These are phyloP conservation scores for Uromyces viciae-fabae DNA, from an alignment of 1,284 basidiomycete genomes.

Conservation along the genomic window DNA sequence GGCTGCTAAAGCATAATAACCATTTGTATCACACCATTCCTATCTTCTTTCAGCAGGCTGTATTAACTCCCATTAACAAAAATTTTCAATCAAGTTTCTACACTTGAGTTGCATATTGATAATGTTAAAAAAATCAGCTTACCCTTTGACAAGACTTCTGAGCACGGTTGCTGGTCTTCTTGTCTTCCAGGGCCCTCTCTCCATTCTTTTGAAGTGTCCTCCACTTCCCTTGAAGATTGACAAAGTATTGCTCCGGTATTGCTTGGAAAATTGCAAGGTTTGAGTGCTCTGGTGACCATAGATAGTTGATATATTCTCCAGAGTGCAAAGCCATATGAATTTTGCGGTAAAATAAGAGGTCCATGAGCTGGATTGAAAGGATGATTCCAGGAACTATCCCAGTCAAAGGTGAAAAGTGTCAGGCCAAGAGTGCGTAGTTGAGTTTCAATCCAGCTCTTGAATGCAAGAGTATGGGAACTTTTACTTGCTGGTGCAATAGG, in stretches of 20 bases:
- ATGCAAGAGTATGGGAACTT: neutral
- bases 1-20: constrained; percentile 1
- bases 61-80: no score
- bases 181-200: neutral
- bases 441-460: constrained; percentile 17
- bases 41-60: constrained; percentile 10
- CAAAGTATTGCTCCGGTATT: neutral
- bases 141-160: neutral
- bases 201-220: neutral
- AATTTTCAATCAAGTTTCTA: no score
- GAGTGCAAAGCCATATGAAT: neutral
- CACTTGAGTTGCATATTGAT: no score
- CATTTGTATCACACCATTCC: constrained; percentile 26
- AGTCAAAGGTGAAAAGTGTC: constrained; percentile 17
- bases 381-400: constrained; percentile 12
- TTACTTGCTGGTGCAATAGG: neutral
- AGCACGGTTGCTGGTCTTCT: neutral
- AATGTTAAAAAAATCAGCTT: neutral
- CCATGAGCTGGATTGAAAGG: constrained; percentile 23
- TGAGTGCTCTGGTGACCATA: neutral
- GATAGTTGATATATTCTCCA: constrained; percentile 10
- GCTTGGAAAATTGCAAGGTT: neutral
- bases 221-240: constrained; percentile 11
- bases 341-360: neutral
- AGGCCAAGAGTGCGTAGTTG: neutral